Conservation (phyloP, 345 rosid species). For the Aquilaria sinensis region DNA sequence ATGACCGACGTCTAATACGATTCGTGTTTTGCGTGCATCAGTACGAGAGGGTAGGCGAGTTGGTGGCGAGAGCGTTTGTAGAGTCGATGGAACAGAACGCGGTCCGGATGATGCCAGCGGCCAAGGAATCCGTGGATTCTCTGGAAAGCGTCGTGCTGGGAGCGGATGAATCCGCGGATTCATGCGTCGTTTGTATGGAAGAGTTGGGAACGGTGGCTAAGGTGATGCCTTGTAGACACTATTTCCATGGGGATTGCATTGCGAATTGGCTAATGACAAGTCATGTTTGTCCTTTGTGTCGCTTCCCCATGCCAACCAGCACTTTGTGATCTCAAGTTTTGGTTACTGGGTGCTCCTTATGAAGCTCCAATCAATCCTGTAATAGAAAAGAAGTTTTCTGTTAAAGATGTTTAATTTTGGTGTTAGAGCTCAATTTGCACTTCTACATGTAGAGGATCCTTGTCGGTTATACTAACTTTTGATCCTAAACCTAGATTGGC, state of each 20-base stretch:
- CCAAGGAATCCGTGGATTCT: not conserved
- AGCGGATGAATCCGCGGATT: not conserved
- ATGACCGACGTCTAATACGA: too few species aligned
- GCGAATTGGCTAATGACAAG: not conserved
- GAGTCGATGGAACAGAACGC: not conserved
- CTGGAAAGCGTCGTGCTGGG: not conserved
- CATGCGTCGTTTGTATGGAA: slow-evolving; percentile 5
- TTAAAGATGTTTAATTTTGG: too few species aligned
- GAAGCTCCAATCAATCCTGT: too few species aligned
- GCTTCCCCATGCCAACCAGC: not conserved
- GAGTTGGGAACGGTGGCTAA: not conserved
- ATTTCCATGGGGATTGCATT: slow-evolving; percentile 10
- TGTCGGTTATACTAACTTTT: too few species aligned
- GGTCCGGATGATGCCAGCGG: not conserved
- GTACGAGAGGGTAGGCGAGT: too few species aligned
- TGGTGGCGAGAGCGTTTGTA: too few species aligned
- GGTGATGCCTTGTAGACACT: slow-evolving; percentile 10
- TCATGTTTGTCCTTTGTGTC: slow-evolving; percentile 6
- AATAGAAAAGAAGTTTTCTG: too few species aligned
- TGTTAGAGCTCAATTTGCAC: too few species aligned
- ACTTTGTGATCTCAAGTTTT: not conserved
- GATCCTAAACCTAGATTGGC: too few species aligned
- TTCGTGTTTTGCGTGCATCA: too few species aligned
- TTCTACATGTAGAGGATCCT: too few species aligned
- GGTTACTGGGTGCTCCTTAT: too few species aligned